These are phyloP conservation scores for Exsudoporus floridanus DNA, from an alignment of 1,284 basidiomycete species.

Conservation along the genomic window DNA sequence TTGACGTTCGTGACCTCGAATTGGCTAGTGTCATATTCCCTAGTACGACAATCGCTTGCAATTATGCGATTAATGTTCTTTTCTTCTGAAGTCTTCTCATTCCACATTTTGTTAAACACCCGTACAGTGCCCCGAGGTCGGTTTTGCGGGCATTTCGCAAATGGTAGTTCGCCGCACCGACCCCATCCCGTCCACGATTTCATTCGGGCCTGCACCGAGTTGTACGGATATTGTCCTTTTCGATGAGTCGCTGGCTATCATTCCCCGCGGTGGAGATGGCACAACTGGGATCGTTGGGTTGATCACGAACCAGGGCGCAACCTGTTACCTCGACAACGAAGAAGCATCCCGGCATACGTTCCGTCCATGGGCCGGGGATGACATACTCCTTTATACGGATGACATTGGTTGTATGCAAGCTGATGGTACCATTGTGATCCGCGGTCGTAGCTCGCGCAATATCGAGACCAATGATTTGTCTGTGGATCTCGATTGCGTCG, in stretches of 20 bases:
- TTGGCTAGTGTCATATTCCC: constrained; percentile 27
- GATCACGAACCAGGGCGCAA: constrained; percentile 27
- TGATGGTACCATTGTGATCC: constrained; percentile 30
- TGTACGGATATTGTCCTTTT: constrained; percentile 29
- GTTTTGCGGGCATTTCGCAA: constrained; percentile 34
- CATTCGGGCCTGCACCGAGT: constrained; percentile 29
- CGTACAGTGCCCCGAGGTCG: constrained; percentile 31
- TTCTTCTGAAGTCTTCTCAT: background rate
- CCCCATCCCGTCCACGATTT: constrained; percentile 25
- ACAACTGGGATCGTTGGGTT: constrained; percentile 28
- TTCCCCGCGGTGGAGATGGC: constrained; percentile 18
- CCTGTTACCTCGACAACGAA: constrained; percentile 26
- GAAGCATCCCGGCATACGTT: constrained; percentile 32
- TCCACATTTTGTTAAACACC: background rate
- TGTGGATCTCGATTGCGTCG: constrained; percentile 30
- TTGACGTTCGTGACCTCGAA: constrained; percentile 26
- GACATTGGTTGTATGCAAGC: constrained; percentile 30
- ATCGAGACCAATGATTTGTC: constrained; percentile 33
- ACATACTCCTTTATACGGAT: constrained; percentile 30
- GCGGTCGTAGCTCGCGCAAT: constrained; percentile 30
- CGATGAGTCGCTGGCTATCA: constrained; percentile 23
- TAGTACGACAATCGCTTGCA: constrained; percentile 30
- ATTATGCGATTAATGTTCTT: constrained; percentile 27
- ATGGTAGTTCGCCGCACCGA: constrained; percentile 30
- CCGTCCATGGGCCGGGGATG: constrained; percentile 25